Conservation (phyloP, 1,139 yeast species). For the Magnusiomyces ingens region DNA sequence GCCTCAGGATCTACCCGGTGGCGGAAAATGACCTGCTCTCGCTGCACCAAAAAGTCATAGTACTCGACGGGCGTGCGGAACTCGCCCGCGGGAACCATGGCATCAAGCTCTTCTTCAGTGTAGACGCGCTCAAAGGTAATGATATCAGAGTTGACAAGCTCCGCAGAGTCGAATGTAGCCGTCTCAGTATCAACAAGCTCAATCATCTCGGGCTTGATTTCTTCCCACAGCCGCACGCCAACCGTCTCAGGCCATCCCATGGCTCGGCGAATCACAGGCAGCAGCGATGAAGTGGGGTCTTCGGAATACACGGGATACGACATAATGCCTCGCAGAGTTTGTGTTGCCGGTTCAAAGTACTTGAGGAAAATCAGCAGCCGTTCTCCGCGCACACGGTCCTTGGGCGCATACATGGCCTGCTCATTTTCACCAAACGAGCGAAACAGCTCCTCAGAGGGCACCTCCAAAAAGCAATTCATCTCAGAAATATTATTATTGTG, state of each 20-base stretch:
- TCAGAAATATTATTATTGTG: conserved; percentile 15
- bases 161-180: conserved; percentile 52
- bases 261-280: conserved; percentile 39
- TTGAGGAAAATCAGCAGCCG: conserved; percentile 58
- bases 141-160: conserved; percentile 74
- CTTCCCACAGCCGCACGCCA: conserved; percentile 55
- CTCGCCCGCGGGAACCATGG: conserved; percentile 18
- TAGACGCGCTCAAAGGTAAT: conserved; percentile 47
- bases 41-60: conserved; percentile 58
- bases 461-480: conserved; percentile 29
- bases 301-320: conserved; percentile 53
- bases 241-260: conserved; percentile 42
- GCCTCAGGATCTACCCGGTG: conserved; percentile 39
- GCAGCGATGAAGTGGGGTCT: conserved; percentile 41
- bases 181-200: conserved; percentile 41
- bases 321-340: conserved; percentile 54
- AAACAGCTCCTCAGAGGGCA: conserved; percentile 21
- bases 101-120: conserved; percentile 19
- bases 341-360: conserved; percentile 53
- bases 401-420: conserved; percentile 9
- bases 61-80: conserved; percentile 41
- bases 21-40: conserved; percentile 54
- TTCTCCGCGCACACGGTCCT: conserved; percentile 5
- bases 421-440: not conserved
- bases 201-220: conserved; percentile 57